Evolutionary conservation across 441 rosid species (phyloP).

Genomic region (Populus hybrid): DNA sequence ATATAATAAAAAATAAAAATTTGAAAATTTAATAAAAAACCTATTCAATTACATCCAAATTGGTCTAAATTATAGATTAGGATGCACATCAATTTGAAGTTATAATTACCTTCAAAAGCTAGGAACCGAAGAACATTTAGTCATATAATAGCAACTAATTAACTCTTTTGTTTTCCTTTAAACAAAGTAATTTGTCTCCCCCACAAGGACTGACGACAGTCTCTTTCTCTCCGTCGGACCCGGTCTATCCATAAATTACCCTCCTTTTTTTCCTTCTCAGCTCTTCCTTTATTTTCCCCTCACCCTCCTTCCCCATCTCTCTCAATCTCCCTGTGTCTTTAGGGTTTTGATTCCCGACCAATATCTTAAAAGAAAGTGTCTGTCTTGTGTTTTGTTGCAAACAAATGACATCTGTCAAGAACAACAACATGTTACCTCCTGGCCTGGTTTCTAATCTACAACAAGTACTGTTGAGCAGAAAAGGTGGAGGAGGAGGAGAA

Average conservation of each 20-base stretch:
- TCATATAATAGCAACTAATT: background rate
- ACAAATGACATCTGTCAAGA: constrained; percentile 44
- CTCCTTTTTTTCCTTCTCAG: background rate
- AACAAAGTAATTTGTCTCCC: background rate
- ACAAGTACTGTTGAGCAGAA: constrained; percentile 62
- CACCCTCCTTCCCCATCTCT: background rate
- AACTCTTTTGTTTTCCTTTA: background rate
- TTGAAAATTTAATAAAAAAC: too few relatives aligned
- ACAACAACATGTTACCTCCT: constrained; percentile 49
- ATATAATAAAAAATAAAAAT: too few relatives aligned
- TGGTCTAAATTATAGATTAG: too few relatives aligned
- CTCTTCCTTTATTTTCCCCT: background rate
- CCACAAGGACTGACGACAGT: background rate
- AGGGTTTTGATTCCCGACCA: constrained; percentile 41
- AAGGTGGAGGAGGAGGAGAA: constrained; percentile 22
- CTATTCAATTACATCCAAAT: too few relatives aligned
- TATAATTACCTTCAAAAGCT: too few relatives aligned
- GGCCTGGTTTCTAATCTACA: constrained; percentile 84
- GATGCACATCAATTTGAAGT: background rate
- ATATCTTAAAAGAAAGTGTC: background rate
- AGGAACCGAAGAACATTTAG: background rate
- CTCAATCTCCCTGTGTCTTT: constrained; percentile 14
- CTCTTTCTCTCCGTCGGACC: background rate
- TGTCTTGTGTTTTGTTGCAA: background rate
- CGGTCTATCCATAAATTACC: background rate